Percentiles rank a stretch among this genome's conserved stretches.
Evolutionary conservation across 2,329 filamentous ascomycete genomes (phyloP).

Genomic region (Mariannaea elegans): DNA sequence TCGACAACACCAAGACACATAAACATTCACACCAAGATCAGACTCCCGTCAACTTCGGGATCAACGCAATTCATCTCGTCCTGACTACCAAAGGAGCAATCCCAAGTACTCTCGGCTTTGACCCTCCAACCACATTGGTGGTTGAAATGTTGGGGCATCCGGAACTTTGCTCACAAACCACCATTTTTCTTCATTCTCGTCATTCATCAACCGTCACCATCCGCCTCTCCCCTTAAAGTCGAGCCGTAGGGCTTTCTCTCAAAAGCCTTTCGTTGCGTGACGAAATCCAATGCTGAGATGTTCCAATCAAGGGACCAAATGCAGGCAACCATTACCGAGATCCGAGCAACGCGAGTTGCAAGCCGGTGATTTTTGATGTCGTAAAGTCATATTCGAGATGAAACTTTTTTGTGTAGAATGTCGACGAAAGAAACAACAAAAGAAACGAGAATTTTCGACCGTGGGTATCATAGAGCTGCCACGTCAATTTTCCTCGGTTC

Average conservation of each 20-base stretch:
- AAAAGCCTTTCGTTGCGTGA: slow-evolving; percentile 37
- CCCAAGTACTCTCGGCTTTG: slow-evolving; percentile 38
- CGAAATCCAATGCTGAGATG: slow-evolving; percentile 44
- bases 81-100: slow-evolving; percentile 48
- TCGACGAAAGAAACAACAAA: slow-evolving; percentile 37
- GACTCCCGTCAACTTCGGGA: slow-evolving; percentile 40
- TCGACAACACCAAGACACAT: slow-evolving; percentile 36
- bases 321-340: slow-evolving; percentile 34
- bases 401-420: slow-evolving; percentile 45
- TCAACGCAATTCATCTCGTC: slow-evolving; percentile 50
- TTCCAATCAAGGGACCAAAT: slow-evolving; percentile 40
- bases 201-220: slow-evolving; percentile 42
- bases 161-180: slow-evolving; percentile 35
- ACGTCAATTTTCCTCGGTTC: slow-evolving; percentile 47
- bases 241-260: slow-evolving; percentile 34
- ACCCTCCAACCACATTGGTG: slow-evolving; percentile 25
- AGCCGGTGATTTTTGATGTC: slow-evolving; percentile 43
- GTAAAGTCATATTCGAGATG: slow-evolving; percentile 43
- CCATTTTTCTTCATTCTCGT: slow-evolving; percentile 37
- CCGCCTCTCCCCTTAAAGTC: slow-evolving; percentile 38
- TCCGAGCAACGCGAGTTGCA: slow-evolving; percentile 42
- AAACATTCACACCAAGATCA: slow-evolving; percentile 41
- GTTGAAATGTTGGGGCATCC: slow-evolving; percentile 19
- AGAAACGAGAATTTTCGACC: slow-evolving; percentile 43
- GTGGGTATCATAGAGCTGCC: slow-evolving; percentile 55